Conservation (phyloP, 2,329 filamentous ascomycete genomes). For the Parastagonospora nodorum region DNA sequence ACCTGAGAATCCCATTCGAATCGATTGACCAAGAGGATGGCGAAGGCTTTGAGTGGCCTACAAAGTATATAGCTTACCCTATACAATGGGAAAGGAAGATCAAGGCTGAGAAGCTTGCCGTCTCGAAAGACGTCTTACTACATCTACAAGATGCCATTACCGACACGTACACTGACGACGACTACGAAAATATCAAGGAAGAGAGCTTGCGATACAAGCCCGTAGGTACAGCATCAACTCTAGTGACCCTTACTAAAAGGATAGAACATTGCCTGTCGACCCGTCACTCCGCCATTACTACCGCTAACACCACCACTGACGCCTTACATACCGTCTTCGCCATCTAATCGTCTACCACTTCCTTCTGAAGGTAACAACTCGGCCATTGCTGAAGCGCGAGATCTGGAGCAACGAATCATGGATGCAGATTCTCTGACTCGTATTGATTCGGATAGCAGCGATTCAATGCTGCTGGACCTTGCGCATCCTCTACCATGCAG, state of each 20-base stretch:
- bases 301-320: slow-evolving; percentile 49
- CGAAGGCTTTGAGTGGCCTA: slow-evolving; percentile 51
- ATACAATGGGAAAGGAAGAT: slow-evolving; percentile 23
- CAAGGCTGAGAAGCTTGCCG: slow-evolving; percentile 45
- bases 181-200: slow-evolving; percentile 25
- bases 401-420: slow-evolving; percentile 42
- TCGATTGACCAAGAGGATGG: slow-evolving; percentile 47
- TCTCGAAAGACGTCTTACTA: slow-evolving; percentile 41
- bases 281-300: slow-evolving; percentile 55
- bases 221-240: slow-evolving; percentile 20
- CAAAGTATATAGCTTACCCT: slow-evolving; percentile 37
- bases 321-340: slow-evolving; percentile 49
- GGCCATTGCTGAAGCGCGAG: slow-evolving; percentile 35
- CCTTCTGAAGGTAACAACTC: slow-evolving; percentile 45
- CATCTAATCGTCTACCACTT: slow-evolving; percentile 43
- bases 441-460: slow-evolving; percentile 37
- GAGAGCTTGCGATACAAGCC: slow-evolving; percentile 19
- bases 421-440: slow-evolving; percentile 39
- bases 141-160: slow-evolving; percentile 45
- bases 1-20: slow-evolving; percentile 42
- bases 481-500: slow-evolving; percentile 26
- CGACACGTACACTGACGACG: slow-evolving; percentile 22
- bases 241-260: slow-evolving; percentile 17
- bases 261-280: slow-evolving; percentile 35
- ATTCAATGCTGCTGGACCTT: slow-evolving; percentile 39